These are phyloP conservation scores for Pisolithus thermaeus DNA, from an alignment of 1,284 basidiomycete species.

Conservation along the genomic window DNA sequence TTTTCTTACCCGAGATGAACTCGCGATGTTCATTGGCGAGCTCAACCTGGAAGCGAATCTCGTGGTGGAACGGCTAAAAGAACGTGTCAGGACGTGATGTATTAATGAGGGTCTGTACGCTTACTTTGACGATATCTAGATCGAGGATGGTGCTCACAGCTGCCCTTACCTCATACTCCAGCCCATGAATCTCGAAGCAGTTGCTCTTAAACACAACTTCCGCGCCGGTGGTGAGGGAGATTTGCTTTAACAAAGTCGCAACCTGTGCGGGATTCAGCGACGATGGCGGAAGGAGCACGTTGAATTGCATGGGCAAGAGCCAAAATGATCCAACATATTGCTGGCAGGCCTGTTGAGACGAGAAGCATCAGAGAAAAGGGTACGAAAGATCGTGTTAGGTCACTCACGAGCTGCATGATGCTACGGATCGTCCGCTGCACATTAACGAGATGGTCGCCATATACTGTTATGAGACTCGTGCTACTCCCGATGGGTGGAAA, in stretches of 20 bases:
- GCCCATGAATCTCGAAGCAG: slow-evolving; percentile 97
- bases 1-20: slow-evolving; percentile 98
- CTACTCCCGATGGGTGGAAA: slow-evolving; percentile 90
- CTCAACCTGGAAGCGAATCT: slow-evolving; percentile 98
- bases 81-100: slow-evolving; percentile 13
- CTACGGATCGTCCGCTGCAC: slow-evolving; percentile 93
- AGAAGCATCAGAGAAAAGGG: slow-evolving; percentile 5
- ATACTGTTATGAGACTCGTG: slow-evolving; percentile 89
- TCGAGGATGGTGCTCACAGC: slow-evolving; percentile 88
- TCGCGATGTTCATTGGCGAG: slow-evolving; percentile 97
- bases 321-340: slow-evolving; percentile 96
- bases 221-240: slow-evolving; percentile 83
- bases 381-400: neutral
- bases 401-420: slow-evolving; percentile 87
- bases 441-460: slow-evolving; percentile 91
- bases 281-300: slow-evolving; percentile 80
- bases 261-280: slow-evolving; percentile 83
- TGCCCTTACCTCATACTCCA: slow-evolving; percentile 86
- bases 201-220: slow-evolving; percentile 97
- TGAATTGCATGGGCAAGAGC: slow-evolving; percentile 91
- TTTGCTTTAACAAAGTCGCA: slow-evolving; percentile 79
- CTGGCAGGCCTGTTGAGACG: slow-evolving; percentile 71
- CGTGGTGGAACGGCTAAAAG: slow-evolving; percentile 82
- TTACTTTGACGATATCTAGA: slow-evolving; percentile 84
- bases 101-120: slow-evolving; percentile 76